Conservation (phyloP, 73 alveolate genomes). For the Blepharisma japonicum region DNA sequence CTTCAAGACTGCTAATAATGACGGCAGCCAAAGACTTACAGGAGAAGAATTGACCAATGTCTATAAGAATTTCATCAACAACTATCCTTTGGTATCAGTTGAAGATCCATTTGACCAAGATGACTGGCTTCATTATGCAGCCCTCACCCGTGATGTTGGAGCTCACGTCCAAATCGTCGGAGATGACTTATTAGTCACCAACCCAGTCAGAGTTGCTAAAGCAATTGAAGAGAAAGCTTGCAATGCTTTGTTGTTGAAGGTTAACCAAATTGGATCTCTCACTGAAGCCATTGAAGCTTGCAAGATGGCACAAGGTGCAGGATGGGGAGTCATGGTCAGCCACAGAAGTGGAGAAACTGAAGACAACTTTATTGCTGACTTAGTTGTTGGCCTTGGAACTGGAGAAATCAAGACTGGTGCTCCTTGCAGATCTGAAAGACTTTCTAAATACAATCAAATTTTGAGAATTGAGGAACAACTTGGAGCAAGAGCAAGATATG, state of each 20-base stretch:
- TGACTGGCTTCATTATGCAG: constrained; percentile 90
- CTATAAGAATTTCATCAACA: constrained; percentile 61
- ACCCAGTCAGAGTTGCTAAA: constrained; percentile 89
- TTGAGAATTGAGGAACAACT: constrained; percentile 79
- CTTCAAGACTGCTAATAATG: constrained; percentile 80
- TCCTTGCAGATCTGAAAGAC: constrained; percentile 98
- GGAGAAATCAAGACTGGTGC: constrained; percentile 99
- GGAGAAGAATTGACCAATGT: constrained; percentile 68
- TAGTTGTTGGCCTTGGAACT: constrained; percentile 91
- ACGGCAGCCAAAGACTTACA: constrained; percentile 66
- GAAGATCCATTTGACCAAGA: constrained; percentile 99
- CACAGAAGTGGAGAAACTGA: constrained; percentile 99
- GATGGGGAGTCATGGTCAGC: constrained; percentile 97
- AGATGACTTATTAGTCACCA: constrained; percentile 96
- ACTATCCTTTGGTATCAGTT: constrained; percentile 89
- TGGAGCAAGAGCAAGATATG: constrained; percentile 80
- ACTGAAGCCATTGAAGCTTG: constrained; percentile 95
- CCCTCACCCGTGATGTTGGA: constrained; percentile 68
- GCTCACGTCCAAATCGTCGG: constrained; percentile 86
- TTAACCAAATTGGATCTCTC: constrained; percentile 94
- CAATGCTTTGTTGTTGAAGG: constrained; percentile 95
- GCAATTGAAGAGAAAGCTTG: constrained; percentile 85
- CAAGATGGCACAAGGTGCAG: constrained; percentile 42
- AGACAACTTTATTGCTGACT: constrained; percentile 95
- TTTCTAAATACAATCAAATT: constrained; percentile 86